Evolutionary conservation across 2,329 filamentous ascomycete species (phyloP).

Genomic region (Colletotrichum scovillei): DNA sequence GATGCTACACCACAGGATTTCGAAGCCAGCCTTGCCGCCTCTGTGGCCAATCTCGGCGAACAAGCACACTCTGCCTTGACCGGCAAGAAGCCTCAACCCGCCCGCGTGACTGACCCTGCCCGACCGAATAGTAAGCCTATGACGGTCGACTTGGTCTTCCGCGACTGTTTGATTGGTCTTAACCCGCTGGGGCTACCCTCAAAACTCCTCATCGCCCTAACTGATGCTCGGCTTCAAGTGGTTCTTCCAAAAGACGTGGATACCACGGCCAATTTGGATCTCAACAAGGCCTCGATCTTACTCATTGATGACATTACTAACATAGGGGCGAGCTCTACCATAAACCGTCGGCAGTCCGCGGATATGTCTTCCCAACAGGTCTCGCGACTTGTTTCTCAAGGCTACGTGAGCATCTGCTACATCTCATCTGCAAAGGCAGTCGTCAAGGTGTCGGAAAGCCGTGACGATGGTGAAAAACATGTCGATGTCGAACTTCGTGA

Average conservation of each 20-base stretch:
- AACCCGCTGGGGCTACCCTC: slow-evolving; percentile 82
- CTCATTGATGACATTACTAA: slow-evolving; percentile 78
- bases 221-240: slow-evolving; percentile 79
- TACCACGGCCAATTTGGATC: slow-evolving; percentile 71
- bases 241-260: slow-evolving; percentile 73
- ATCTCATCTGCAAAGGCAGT: slow-evolving; percentile 83
- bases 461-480: slow-evolving; percentile 69
- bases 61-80: slow-evolving; percentile 64
- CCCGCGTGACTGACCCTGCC: slow-evolving; percentile 28
- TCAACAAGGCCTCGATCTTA: slow-evolving; percentile 85
- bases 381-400: slow-evolving; percentile 69
- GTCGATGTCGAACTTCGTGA: slow-evolving; percentile 86
- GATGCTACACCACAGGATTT: slow-evolving; percentile 78
- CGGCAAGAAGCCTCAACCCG: slow-evolving; percentile 23
- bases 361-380: slow-evolving; percentile 61
- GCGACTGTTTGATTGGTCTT: slow-evolving; percentile 85
- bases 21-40: slow-evolving; percentile 80
- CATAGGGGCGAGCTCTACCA: slow-evolving; percentile 25
- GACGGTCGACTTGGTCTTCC: slow-evolving; percentile 78
- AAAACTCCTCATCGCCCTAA: slow-evolving; percentile 82
- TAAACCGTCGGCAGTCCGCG: slow-evolving; percentile 43
- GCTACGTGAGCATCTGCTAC: slow-evolving; percentile 88
- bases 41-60: slow-evolving; percentile 81
- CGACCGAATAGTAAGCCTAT: slow-evolving; percentile 62
- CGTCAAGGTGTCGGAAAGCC: slow-evolving; percentile 69